Percentiles rank a stretch among this genome's conserved stretches.
These are phyloP conservation scores for Hydnum rufescens DNA, from an alignment of 768 basidiomycete species.

Conservation along the genomic window DNA sequence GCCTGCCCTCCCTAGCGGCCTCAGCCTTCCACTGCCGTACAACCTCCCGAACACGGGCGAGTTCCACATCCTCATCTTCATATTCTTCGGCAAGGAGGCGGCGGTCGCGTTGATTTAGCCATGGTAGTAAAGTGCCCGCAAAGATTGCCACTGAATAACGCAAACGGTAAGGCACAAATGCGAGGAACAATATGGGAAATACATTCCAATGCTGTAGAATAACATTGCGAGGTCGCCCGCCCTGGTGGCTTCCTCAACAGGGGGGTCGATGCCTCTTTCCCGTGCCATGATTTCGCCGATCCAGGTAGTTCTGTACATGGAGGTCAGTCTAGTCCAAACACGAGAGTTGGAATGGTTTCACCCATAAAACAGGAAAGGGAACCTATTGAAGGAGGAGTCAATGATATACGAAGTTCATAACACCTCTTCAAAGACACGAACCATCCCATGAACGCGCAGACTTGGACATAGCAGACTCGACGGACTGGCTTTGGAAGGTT, in stretches of 20 bases:
- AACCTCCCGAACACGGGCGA: slow-evolving; percentile 43
- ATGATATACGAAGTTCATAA: slow-evolving; percentile 3
- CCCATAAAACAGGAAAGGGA: slow-evolving; percentile 90
- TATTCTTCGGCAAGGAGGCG: slow-evolving; percentile 44
- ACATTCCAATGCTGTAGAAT: slow-evolving; percentile 69
- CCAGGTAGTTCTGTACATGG: slow-evolving; percentile 56
- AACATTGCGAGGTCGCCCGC: slow-evolving; percentile 79
- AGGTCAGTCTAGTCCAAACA: background rate
- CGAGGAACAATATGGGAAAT: background rate
- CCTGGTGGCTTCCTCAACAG: slow-evolving; percentile 64
- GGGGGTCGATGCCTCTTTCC: slow-evolving; percentile 51
- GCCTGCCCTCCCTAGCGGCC: slow-evolving; percentile 52
- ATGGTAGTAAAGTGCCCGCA: slow-evolving; percentile 65
- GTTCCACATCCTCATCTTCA: slow-evolving; percentile 56
- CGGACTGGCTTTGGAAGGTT: slow-evolving; percentile 69
- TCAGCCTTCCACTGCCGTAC: slow-evolving; percentile 74
- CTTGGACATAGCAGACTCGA: slow-evolving; percentile 79
- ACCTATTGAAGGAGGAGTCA: slow-evolving; percentile 44
- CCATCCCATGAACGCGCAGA: slow-evolving; percentile 97
- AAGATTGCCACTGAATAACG: slow-evolving; percentile 49
- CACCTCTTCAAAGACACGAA: slow-evolving; percentile 18
- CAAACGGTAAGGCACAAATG: background rate
- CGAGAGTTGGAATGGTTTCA: slow-evolving; percentile 25
- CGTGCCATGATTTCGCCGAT: slow-evolving; percentile 86
- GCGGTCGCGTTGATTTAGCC: slow-evolving; percentile 62